Evolutionary conservation across 148 eudicot species (phyloP).

Genomic region (Dysphania ambrosioides): DNA sequence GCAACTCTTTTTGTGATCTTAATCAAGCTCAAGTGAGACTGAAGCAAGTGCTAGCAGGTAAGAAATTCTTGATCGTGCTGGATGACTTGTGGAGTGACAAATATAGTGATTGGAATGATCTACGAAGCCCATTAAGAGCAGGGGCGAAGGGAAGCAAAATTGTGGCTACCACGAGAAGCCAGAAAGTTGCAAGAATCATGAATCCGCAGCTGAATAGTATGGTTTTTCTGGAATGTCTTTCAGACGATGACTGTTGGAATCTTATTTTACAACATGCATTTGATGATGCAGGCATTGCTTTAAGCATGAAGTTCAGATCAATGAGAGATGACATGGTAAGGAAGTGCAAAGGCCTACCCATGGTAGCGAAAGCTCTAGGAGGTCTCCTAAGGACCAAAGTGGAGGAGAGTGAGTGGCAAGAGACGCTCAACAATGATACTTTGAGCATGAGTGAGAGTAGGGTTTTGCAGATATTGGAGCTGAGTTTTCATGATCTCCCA

Average conservation of each 20-base stretch:
- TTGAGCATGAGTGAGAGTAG: neutral
- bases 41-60: neutral
- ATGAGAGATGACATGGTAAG: neutral
- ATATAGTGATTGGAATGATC: neutral
- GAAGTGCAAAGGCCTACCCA: conserved; percentile 15
- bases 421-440: neutral
- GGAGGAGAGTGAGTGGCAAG: conserved; percentile 15
- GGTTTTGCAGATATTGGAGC: neutral
- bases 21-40: conserved; percentile 11
- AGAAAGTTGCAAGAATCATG: conserved; percentile 4
- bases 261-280: conserved; percentile 11
- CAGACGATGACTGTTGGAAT: conserved; percentile 17
- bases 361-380: conserved; percentile 19
- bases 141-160: conserved; percentile 11
- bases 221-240: neutral
- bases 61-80: conserved; percentile 16
- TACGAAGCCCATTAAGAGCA: conserved; percentile 11
- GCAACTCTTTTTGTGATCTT: neutral
- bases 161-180: conserved; percentile 18
- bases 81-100: conserved; percentile 16
- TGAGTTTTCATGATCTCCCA: conserved; percentile 13
- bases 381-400: conserved; percentile 15
- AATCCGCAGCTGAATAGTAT: conserved; percentile 2
- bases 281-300: neutral
- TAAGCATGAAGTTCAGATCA: neutral